Evolutionary conservation across 805 yeast genomes (phyloP), one percentile per base, ranked within the genome.

Genomic region (Candida tibetensis): DNA sequence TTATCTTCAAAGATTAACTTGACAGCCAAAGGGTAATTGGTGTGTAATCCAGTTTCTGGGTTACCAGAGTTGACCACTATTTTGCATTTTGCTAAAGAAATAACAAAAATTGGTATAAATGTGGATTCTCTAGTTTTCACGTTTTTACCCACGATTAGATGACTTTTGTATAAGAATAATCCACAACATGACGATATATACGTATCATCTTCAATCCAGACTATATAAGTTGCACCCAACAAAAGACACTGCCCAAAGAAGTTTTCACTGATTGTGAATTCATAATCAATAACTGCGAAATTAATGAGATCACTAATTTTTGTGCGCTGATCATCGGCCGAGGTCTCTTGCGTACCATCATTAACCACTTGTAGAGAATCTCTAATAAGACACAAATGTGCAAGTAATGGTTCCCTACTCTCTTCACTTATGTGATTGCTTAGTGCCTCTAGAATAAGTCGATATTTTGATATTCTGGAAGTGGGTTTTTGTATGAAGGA

Each of bases 401-500:
- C 43, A 17, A 37, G 31, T 12, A 21, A 10, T 10, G 7, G 25
- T 10, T 21, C 25, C 25, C 25, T 21, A 10, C 10, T 7, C 43
- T 46, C 33, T 45, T 47, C 15, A 47, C 51, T n/a, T 13, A 64
- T 52, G 30, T 58, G 49, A 26, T 66, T 62, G 6, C 53, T 36
- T 28, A 73, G 45, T 1, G 73, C 58, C 21, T 72, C 74, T n/a
- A 76, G 45, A n/a, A 79, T 64, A 25, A 79, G 57, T 37, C 69
- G 64, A 49, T 79, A 78, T 45, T 76, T 75, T 3, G 71, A 55
- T 6, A 74, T 59, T 44, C 84, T 55, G 28, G 71, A 55, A 8
- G 76, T 62, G 3, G 85, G 84, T 53, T 68, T 70, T 47, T 77
- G 80, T 19, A 76, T 55, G 44, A 79, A 61, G 0, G 83, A 77